Evolutionary conservation across 345 rosid genomes (phyloP).

Genomic region (Garcia nutans): DNA sequence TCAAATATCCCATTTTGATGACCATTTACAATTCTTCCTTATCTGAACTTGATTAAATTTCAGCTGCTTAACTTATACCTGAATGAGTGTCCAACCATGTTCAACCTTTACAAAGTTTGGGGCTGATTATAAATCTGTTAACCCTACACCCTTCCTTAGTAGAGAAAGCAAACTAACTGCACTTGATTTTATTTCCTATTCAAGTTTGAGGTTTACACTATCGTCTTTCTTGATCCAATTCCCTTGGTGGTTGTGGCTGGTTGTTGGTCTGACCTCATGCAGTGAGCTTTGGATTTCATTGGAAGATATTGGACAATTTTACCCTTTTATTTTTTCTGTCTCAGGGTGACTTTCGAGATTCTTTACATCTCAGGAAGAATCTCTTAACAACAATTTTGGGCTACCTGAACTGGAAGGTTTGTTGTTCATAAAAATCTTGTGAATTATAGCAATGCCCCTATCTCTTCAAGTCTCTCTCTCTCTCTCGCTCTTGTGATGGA

Average conservation of each 20-base stretch:
- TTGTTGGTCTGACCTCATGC: background rate
- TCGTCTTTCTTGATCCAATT: background rate
- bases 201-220: background rate
- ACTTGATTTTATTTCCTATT: no score
- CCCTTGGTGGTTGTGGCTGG: background rate
- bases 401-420: constrained; percentile 64
- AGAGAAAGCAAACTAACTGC: no score
- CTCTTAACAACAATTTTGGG: constrained; percentile 61
- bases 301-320: background rate
- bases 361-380: constrained; percentile 71
- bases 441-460: background rate
- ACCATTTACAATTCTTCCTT: background rate
- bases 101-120: background rate
- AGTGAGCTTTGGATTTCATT: background rate
- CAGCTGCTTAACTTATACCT: constrained; percentile 9
- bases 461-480: background rate
- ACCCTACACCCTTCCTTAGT: background rate
- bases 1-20: no score
- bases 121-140: background rate
- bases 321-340: background rate
- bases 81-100: constrained; percentile 4
- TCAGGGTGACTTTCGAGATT: constrained; percentile 79
- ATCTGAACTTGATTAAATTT: background rate
- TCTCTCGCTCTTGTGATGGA: background rate
- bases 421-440: constrained; percentile 19